Evolutionary conservation across 1,284 basidiomycete genomes (phyloP).

Genomic region (Ceratobasidium sp.): DNA sequence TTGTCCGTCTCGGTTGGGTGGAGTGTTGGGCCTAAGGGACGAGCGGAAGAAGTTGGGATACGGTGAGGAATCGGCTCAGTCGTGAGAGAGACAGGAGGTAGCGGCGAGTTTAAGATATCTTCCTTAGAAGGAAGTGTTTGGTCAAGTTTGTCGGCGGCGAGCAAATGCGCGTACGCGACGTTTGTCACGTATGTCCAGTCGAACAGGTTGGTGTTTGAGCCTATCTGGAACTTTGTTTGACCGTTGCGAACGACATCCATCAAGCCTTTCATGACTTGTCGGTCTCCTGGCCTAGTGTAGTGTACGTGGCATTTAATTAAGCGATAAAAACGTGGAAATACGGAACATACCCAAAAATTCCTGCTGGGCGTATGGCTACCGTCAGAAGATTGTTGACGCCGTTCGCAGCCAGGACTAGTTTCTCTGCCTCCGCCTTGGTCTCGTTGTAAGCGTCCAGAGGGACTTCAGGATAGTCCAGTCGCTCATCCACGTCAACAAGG

Average conservation of each 20-base stretch:
- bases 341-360: conserved; percentile 87
- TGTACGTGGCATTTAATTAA: conserved; percentile 31
- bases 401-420: conserved; percentile 86
- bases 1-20: conserved; percentile 65
- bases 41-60: conserved; percentile 79
- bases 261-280: conserved; percentile 85
- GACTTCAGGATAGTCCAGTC: conserved; percentile 77
- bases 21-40: conserved; percentile 82
- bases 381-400: conserved; percentile 84
- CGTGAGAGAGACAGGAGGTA: conserved; percentile 72
- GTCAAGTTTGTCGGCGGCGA: conserved; percentile 87
- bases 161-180: conserved; percentile 92
- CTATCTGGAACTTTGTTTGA: conserved; percentile 94
- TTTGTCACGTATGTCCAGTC: conserved; percentile 99
- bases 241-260: conserved; percentile 82
- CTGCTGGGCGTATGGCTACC: conserved; percentile 91
- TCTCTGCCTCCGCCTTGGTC: conserved; percentile 94
- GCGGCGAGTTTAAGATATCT: conserved; percentile 63
- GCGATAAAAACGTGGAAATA: not conserved
- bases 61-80: conserved; percentile 62
- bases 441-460: conserved; percentile 94
- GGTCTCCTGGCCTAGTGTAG: conserved; percentile 82
- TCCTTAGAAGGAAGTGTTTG: conserved; percentile 55
- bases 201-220: conserved; percentile 92
- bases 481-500: conserved; percentile 90